Conservation (phyloP, 2,329 filamentous ascomycete genomes). For the Penicillium sumatraense region DNA sequence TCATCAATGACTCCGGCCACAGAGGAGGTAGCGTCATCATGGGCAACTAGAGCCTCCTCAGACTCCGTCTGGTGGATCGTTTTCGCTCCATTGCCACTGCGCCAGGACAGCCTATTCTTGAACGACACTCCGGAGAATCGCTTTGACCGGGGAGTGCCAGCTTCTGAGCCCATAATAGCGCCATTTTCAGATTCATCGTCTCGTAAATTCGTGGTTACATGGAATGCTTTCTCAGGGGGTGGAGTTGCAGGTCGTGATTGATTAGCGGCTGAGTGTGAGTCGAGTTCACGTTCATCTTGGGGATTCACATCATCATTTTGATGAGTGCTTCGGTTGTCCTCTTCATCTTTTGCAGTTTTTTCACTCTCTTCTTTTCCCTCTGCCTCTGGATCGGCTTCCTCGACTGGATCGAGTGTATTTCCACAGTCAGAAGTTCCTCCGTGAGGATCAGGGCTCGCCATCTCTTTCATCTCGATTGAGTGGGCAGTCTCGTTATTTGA, state of each 20-base stretch:
- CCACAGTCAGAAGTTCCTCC: constrained; percentile 27
- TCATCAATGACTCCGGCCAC: constrained; percentile 32
- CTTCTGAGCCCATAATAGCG: constrained; percentile 53
- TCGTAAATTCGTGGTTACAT: constrained; percentile 16
- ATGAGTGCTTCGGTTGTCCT: neutral
- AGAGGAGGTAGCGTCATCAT: constrained; percentile 29
- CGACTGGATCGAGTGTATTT: constrained; percentile 19
- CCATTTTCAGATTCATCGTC: constrained; percentile 70
- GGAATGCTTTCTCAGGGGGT: neutral
- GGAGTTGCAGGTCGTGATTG: constrained; percentile 2
- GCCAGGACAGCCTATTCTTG: constrained; percentile 31
- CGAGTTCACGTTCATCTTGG: neutral
- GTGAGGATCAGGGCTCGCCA: constrained; percentile 22
- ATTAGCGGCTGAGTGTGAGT: neutral
- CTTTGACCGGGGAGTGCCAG: constrained; percentile 34
- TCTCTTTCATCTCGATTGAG: constrained; percentile 29
- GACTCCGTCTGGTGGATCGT: constrained; percentile 34
- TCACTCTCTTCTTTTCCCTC: neutral
- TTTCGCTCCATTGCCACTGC: constrained; percentile 17
- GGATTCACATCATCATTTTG: neutral
- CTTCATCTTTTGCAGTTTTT: neutral
- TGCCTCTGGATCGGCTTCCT: constrained; percentile 12
- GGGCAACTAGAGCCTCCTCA: constrained; percentile 39
- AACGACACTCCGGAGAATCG: constrained; percentile 35
- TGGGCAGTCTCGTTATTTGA: constrained; percentile 28